These are phyloP conservation scores for Wickerhamiella slavikovae DNA, from an alignment of 805 yeast genomes.

Conservation along the genomic window DNA sequence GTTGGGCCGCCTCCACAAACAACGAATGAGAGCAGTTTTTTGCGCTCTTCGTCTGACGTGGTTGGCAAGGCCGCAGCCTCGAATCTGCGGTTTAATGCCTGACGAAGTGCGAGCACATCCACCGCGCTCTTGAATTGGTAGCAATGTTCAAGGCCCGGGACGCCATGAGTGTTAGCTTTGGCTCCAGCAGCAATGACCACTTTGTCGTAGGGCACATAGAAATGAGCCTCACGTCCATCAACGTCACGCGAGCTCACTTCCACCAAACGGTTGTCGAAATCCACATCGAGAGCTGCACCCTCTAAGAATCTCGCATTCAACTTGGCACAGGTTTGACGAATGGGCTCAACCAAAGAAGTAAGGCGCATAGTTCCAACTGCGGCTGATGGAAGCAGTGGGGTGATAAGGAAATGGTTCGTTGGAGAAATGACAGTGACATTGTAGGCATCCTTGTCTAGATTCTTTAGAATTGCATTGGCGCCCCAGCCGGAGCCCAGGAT, in stretches of 20 bases:
- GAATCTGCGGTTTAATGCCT: conserved; percentile 31
- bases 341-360: conserved; percentile 42
- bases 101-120: conserved; percentile 37
- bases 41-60: conserved; percentile 41
- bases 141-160: conserved; percentile 43
- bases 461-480: conserved; percentile 35
- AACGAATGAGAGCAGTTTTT: conserved; percentile 37
- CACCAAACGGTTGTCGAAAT: conserved; percentile 32
- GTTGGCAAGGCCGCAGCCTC: conserved; percentile 49
- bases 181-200: conserved; percentile 52
- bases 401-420: conserved; percentile 45
- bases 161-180: conserved; percentile 48
- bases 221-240: conserved; percentile 21
- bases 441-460: conserved; percentile 31
- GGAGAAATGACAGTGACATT: conserved; percentile 51
- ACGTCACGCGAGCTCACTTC: conserved; percentile 29
- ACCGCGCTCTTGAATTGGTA: conserved; percentile 44
- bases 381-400: conserved; percentile 49
- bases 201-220: conserved; percentile 54
- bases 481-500: conserved; percentile 59
- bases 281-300: conserved; percentile 39
- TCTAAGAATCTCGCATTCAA: conserved; percentile 42
- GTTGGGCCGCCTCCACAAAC: conserved; percentile 64
- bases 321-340: conserved; percentile 31
- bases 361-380: conserved; percentile 53